Conservation (phyloP, 345 rosid species). For the Sisymbrium altissimum region DNA sequence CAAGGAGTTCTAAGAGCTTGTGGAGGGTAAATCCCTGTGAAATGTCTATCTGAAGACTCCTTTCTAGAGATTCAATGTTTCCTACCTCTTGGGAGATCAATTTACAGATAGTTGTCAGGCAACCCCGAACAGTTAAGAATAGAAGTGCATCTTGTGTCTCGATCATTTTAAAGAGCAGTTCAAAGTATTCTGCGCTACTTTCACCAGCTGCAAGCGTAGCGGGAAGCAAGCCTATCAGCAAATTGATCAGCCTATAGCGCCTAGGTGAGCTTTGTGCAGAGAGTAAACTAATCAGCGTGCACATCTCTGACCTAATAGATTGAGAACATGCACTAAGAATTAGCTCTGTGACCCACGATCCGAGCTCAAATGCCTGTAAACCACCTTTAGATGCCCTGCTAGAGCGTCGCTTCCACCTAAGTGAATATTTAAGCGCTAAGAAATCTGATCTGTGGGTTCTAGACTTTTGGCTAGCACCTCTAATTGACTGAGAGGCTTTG, state of each 20-base stretch:
- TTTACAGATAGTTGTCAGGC: conserved; percentile 74
- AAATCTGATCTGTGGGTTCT: conserved; percentile 74
- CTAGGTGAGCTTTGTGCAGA: conserved; percentile 82
- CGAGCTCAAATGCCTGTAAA: conserved; percentile 77
- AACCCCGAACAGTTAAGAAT: conserved; percentile 87
- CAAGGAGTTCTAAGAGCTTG: conserved; percentile 92
- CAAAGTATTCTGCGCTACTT: conserved; percentile 95
- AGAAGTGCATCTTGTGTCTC: conserved; percentile 90
- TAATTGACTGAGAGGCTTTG: conserved; percentile 77
- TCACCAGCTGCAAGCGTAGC: conserved; percentile 92
- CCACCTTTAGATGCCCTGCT: conserved; percentile 59
- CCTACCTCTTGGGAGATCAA: conserved; percentile 85
- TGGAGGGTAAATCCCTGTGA: conserved; percentile 98
- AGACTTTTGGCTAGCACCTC: conserved; percentile 64
- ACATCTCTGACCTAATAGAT: conserved; percentile 96
- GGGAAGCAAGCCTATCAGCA: conserved; percentile 77
- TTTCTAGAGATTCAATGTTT: conserved; percentile 85
- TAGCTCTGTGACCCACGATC: conserved; percentile 98
- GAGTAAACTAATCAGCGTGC: conserved; percentile 83
- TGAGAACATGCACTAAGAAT: conserved; percentile 97
- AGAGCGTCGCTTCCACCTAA: conserved; percentile 83
- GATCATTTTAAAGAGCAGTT: conserved; percentile 86
- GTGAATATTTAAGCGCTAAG: conserved; percentile 81
- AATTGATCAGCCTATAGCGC: conserved; percentile 70
- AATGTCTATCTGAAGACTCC: conserved; percentile 92